phyloP scores from a whole-genome alignment of 2,329 filamentous ascomycete species.

The Neofusicoccum parvum region DNA sequence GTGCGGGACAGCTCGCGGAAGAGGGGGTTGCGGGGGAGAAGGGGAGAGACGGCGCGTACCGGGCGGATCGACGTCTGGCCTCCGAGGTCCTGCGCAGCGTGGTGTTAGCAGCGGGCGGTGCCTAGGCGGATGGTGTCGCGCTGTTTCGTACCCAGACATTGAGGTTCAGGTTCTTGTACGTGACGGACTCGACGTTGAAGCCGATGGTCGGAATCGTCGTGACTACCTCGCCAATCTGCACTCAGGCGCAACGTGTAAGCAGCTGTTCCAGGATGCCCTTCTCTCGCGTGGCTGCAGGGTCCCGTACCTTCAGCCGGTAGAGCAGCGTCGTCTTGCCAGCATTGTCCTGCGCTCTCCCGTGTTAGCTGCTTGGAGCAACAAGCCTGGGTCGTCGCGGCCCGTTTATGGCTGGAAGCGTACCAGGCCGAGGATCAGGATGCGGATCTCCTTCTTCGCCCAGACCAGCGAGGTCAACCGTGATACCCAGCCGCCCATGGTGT shows the following conservation, averaged over 20 bases:
- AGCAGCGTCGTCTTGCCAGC: constrained; percentile 96
- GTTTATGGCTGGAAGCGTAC: constrained; percentile 55
- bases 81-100: constrained; percentile 70
- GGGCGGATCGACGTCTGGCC: constrained; percentile 98
- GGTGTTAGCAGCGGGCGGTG: neutral
- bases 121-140: constrained; percentile 1
- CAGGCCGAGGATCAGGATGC: constrained; percentile 91
- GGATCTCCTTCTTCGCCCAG: constrained; percentile 96
- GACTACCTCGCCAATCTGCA: constrained; percentile 93
- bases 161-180: constrained; percentile 97
- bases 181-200: constrained; percentile 98
- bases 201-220: constrained; percentile 99
- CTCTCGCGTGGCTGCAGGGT: neutral
- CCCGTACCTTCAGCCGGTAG: constrained; percentile 84
- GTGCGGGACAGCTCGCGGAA: constrained; percentile 5
- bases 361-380: constrained; percentile 11
- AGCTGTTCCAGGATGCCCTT: neutral
- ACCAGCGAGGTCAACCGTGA: constrained; percentile 68
- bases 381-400: neutral
- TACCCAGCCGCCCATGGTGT: constrained; percentile 57
- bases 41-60: constrained; percentile 13
- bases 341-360: constrained; percentile 70
- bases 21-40: constrained; percentile 10
- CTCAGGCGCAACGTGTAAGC: constrained; percentile 11
- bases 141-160: constrained; percentile 83